Evolutionary conservation across 2,329 filamentous ascomycete species (phyloP), one percentile per base, ranked within the genome.

Genomic region (Rugonectria rugulosa): DNA sequence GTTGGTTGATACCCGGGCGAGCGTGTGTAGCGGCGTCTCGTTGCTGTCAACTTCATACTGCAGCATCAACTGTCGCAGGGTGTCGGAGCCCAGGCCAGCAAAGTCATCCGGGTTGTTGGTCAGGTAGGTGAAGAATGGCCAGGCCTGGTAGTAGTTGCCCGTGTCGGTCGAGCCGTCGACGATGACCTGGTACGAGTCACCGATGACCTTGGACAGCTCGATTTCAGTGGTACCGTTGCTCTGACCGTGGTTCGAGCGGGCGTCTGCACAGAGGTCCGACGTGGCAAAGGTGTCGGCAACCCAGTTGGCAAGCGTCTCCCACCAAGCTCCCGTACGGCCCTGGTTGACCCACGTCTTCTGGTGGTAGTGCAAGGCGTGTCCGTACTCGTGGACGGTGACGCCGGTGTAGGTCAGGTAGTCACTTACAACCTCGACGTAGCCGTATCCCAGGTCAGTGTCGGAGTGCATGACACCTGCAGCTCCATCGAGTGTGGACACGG

Each of bases 61-160:
- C 2, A 72, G 60, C 65, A 78, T 77, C 17, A 81, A 63, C 36
- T 78, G 73, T 19, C 71, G 73, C 27, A 81, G 66, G 27, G 75
- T 73, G 12, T 73, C 72, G 38, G 69, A 68, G 10, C 78, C 78
- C 2, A 81, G 61, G 24, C 72, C 77, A 27, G 64, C 58, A 49
- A 74, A 76, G 20, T 72, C 65, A 61, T 81, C 79, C 0, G 73
- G 79, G 65, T 82, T 82, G 60, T 77, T 74, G 32, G 76, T 75
- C 46, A 82, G 66, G 64, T 80, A 82, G 2, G 74, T 67, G 26
- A 82, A 64, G 57, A 82, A 80, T 0, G 80, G 80, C 78, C 78
- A 83, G 3, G 79, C 76, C 56, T 81, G 71, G 68, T 83, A 82
- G 63, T 81, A 78, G 67, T 82, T 82, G 11, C 75, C 79, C 2